Conservation (phyloP, 2,329 filamentous ascomycete genomes). For the Knoxdaviesia proteae region DNA sequence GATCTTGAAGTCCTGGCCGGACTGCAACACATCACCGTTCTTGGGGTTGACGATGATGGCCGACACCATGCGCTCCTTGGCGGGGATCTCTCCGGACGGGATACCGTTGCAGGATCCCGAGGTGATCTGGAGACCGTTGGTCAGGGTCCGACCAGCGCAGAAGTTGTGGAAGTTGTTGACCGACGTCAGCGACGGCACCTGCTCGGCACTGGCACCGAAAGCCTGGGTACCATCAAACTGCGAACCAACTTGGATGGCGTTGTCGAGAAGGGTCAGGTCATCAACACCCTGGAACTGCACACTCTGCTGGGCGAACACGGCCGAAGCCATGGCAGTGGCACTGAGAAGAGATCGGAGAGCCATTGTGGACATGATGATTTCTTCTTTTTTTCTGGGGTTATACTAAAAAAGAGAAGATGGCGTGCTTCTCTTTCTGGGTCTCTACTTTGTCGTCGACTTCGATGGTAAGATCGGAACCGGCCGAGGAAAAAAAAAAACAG, state of each 20-base stretch:
- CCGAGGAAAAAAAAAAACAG: not conserved
- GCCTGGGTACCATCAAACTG: conserved; percentile 13
- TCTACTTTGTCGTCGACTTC: too few relatives aligned
- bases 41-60: conserved; percentile 22
- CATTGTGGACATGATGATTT: conserved; percentile 8
- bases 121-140: conserved; percentile 28
- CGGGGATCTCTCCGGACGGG: conserved; percentile 25
- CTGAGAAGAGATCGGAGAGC: conserved; percentile 9
- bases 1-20: conserved; percentile 20
- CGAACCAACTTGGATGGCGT: conserved; percentile 15
- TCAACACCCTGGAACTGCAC: conserved; percentile 6
- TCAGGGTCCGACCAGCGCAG: conserved; percentile 24
- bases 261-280: conserved; percentile 7
- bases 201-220: conserved; percentile 10
- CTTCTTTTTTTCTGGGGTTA: too few relatives aligned
- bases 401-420: too few relatives aligned
- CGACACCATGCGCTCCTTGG: conserved; percentile 24
- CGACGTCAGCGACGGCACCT: conserved; percentile 9
- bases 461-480: too few relatives aligned
- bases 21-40: conserved; percentile 18
- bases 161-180: conserved; percentile 30
- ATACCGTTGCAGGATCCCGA: conserved; percentile 34
- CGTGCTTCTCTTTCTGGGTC: too few relatives aligned
- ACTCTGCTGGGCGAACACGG: conserved; percentile 8
- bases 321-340: conserved; percentile 9